Base-by-base conservation (phyloP, 352 stramenopile species). In the Phytophthora pluvialis region DNA sequence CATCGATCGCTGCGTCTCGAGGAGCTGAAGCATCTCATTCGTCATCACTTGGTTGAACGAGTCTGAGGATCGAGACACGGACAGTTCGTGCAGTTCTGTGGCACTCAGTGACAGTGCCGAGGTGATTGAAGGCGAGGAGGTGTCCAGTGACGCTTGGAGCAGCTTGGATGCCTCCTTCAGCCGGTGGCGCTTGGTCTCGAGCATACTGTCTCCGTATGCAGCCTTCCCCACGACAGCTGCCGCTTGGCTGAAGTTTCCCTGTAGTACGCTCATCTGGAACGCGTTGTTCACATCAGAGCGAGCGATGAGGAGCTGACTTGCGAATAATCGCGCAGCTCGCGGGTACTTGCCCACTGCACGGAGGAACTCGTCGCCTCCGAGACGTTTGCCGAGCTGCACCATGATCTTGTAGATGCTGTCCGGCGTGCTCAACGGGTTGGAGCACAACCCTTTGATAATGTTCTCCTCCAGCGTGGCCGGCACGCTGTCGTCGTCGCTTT, bases 21-120 rank as follows among this genome's bases (percentile, higher is more conserved):
- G 42, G 12, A 90, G 58, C 31, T 69, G 29, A 6, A 89, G 61
- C 66, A 72, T 76, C 16, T 88, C 77, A 40, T 78, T 61, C 9
- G 76, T 80, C 77, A 88, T 86, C 16, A 69, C 71, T 3, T 67
- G 68, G n/a, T 78, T 61, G 43, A 90, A 88, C 32, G 75, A 81
- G 21, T 76, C 64, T 16, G 28, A 28, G 1, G 73, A 53, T 12
- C 72, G 68, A 40, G 66, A 38, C 9, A 53, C 55, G 2, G 45
- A 68, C 0, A 60, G 40, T 7, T 58, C 33, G 26, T 76, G 63
- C 6, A 72, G n/a, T 25, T 76, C 53, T 8, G 21, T 40, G 18
- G 52, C n/a, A 53, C n/a, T 66, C 18, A 50, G 33, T 5, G 59
- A 55, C 5, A 68, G 9, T 3, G 64, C 42, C 18, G 56, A 55